Evolutionary conservation across 1,139 yeast species (phyloP).

Genomic region (Pichia sp.): DNA sequence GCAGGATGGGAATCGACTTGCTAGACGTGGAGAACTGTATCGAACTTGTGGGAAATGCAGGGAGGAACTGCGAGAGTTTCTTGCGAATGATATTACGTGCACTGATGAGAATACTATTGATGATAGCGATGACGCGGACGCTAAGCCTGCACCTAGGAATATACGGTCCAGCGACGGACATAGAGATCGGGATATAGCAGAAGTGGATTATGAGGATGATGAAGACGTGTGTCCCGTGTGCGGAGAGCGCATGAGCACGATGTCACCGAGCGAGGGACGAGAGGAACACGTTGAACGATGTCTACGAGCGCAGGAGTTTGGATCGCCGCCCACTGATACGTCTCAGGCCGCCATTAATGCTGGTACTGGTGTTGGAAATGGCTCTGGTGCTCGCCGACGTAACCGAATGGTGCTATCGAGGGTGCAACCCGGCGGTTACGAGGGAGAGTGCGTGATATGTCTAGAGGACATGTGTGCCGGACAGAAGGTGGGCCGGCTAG

Average conservation of each 20-base stretch:
- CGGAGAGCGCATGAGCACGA: slow-evolving; percentile 38
- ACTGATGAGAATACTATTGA: background rate
- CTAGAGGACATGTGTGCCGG: slow-evolving; percentile 83
- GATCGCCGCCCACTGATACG: slow-evolving; percentile 41
- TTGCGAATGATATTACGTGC: slow-evolving; percentile 54
- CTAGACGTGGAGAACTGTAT: slow-evolving; percentile 57
- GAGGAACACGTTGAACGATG: slow-evolving; percentile 70
- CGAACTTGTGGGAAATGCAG: slow-evolving; percentile 48
- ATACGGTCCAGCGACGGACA: slow-evolving; percentile 32
- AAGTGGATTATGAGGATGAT: background rate
- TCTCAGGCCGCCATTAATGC: background rate
- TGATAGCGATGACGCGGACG: slow-evolving; percentile 1
- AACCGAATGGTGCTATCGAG: too few species aligned
- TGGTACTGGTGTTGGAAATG: background rate
- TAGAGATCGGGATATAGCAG: slow-evolving; percentile 39
- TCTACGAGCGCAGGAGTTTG: slow-evolving; percentile 58
- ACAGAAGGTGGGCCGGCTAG: slow-evolving; percentile 84
- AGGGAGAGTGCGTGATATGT: slow-evolving; percentile 86
- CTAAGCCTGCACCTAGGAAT: slow-evolving; percentile 52
- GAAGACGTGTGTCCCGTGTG: slow-evolving; percentile 56
- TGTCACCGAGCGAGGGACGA: slow-evolving; percentile 38
- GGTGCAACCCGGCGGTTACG: slow-evolving; percentile 29
- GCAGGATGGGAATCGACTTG: slow-evolving; percentile 69
- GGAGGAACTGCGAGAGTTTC: slow-evolving; percentile 37
- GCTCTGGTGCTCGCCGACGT: too few species aligned